Evolutionary conservation across 2,329 filamentous ascomycete species (phyloP).

Genomic region (Corinectria fuckeliana): DNA sequence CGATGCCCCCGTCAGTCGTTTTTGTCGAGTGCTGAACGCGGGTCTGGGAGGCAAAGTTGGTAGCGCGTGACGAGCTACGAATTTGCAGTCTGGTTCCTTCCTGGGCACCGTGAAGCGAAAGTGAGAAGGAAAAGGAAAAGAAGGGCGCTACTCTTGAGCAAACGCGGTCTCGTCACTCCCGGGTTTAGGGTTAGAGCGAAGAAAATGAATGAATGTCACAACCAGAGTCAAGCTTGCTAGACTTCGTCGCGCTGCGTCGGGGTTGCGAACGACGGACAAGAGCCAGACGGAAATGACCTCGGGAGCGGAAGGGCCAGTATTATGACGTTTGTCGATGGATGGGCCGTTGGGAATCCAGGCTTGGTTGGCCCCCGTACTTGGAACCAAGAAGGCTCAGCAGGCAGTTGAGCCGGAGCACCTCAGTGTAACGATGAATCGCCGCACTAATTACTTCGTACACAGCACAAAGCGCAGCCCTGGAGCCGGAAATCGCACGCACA

Average conservation of each 20-base stretch:
- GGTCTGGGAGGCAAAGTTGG: constrained; percentile 4
- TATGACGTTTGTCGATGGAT: constrained; percentile 16
- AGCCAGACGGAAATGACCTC: constrained; percentile 12
- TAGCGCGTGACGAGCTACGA: constrained; percentile 2
- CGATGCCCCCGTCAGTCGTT: constrained; percentile 9
- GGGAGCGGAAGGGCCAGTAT: constrained; percentile 7
- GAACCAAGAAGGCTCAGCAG: constrained; percentile 11
- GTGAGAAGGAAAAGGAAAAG: not conserved
- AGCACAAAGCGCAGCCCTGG: not conserved
- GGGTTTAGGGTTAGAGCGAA: not conserved
- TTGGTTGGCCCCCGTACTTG: constrained; percentile 14
- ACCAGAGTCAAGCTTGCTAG: constrained; percentile 4
- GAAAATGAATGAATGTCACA: constrained; percentile 12
- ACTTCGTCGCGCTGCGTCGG: not conserved
- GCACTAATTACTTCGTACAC: not conserved
- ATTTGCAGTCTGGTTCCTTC: constrained; percentile 6
- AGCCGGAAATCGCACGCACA: constrained; percentile 33
- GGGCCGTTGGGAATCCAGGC: constrained; percentile 9
- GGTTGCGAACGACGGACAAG: not conserved
- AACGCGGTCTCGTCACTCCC: constrained; percentile 6
- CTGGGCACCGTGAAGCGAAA: constrained; percentile 5
- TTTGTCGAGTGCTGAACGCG: constrained; percentile 11
- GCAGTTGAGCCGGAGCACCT: constrained; percentile 32
- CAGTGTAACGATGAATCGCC: constrained; percentile 21
- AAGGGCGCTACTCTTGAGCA: constrained; percentile 7